phyloP scores from a whole-genome alignment of 1,284 basidiomycete species.

The Marasmius tenuissimus region DNA sequence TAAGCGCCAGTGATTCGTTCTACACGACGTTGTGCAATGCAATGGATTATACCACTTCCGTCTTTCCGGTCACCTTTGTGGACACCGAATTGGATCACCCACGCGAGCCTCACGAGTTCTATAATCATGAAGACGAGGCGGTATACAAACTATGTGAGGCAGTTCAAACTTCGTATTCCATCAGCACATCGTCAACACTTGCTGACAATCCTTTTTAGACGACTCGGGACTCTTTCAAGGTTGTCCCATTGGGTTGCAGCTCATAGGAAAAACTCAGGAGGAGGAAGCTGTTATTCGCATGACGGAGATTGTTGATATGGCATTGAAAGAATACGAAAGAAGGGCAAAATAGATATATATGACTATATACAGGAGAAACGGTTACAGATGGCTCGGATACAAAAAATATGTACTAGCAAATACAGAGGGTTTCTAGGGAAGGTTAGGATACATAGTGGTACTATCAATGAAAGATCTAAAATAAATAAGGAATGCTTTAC shows the following conservation, averaged over 20 bases:
- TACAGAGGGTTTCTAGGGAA: not conserved
- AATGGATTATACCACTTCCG: slow-evolving; percentile 59
- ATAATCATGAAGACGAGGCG: slow-evolving; percentile 50
- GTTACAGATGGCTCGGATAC: not conserved
- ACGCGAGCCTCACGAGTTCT: slow-evolving; percentile 44
- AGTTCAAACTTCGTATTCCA: slow-evolving; percentile 20
- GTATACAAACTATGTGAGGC: slow-evolving; percentile 58
- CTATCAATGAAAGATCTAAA: not conserved
- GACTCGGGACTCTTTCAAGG: slow-evolving; percentile 55
- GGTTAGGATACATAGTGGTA: not conserved
- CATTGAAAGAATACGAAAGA: slow-evolving; percentile 27
- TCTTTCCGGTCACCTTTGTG: slow-evolving; percentile 64
- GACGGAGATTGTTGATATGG: slow-evolving; percentile 49
- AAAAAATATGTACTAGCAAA: not conserved
- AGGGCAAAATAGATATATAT: not conserved
- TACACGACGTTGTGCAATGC: slow-evolving; percentile 68
- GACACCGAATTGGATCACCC: slow-evolving; percentile 45
- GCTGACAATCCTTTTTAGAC: slow-evolving; percentile 45
- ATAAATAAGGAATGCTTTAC: too few species aligned
- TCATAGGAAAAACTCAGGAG: slow-evolving; percentile 63
- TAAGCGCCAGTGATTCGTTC: slow-evolving; percentile 32
- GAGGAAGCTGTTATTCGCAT: slow-evolving; percentile 63
- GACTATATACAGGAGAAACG: not conserved
- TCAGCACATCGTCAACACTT: slow-evolving; percentile 23
- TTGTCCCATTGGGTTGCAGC: slow-evolving; percentile 66